Conservation (phyloP, 2,329 filamentous ascomycete genomes). For the Claviceps fusiformis region DNA sequence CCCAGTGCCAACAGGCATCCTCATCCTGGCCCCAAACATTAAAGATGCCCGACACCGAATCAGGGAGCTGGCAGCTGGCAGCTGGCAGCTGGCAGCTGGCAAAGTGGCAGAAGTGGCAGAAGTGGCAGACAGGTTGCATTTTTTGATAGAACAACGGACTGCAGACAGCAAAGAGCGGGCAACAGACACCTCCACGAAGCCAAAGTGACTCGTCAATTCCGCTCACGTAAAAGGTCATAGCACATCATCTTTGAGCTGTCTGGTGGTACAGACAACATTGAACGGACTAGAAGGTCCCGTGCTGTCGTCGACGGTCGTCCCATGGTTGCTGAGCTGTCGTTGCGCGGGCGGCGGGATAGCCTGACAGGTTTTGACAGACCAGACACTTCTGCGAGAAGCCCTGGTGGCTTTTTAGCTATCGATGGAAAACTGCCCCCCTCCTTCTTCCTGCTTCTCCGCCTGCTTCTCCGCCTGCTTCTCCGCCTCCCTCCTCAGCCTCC, state of each 20-base stretch:
- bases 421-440: not conserved
- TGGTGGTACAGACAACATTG: not conserved
- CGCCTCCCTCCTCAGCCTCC: not conserved
- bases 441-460: not conserved
- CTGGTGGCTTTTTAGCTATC: not conserved
- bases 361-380: not conserved
- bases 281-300: too few relatives aligned
- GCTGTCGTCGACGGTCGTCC: too few relatives aligned
- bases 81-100: not conserved
- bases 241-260: not conserved
- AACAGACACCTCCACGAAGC: not conserved
- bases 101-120: not conserved
- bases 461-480: not conserved
- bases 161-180: too few relatives aligned
- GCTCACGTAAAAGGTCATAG: not conserved
- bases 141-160: too few relatives aligned
- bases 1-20: not conserved
- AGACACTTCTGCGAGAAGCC: not conserved
- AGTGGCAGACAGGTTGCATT: not conserved
- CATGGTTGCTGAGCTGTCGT: too few relatives aligned
- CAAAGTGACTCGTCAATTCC: not conserved
- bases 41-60: not conserved
- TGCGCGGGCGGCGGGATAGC: not conserved
- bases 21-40: not conserved
- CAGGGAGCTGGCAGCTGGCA: not conserved